Evolutionary conservation across 202 grass and related monocot genomes (phyloP), one percentile per base, ranked within the genome.

Genomic region (Elaeis oleifera): DNA sequence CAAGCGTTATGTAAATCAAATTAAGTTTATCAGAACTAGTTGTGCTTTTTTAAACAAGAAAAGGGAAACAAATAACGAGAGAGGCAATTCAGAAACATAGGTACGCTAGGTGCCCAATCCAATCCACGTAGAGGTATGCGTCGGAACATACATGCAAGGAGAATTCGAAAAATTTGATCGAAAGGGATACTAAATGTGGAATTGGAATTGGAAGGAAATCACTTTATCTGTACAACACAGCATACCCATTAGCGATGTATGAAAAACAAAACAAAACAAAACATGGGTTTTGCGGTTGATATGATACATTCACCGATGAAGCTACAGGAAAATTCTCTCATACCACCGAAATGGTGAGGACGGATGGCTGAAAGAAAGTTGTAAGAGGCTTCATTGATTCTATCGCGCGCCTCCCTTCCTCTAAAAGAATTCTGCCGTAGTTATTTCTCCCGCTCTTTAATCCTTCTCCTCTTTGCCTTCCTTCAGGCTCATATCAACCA

Each of bases 391-490:
- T 31, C 17, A 7, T 49, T 64, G 64, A 36, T 75, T 73, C 68
- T 24, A 69, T 79, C 67, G 20, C 20, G 20, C 20, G 51, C 68
- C 51, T 63, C 60, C 65, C 32, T 80, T 56, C 51, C 60, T 27
- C 4, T 51, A 16, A 16, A 26, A 61, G 63, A 22, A 63, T n/a
- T 64, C 15, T 24, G 19, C 32, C 36, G 36, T 44, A 1, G 36
- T 44, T 44, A 44, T 44, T 50, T 58, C 14, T 65, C 8, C 26
- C 5, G 0, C 5, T 31, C 17, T 68, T 65, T 77, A 89, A 71
- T 80, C 80, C 24, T 87, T 90, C 74, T 97, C 92, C 54, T 96
- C 84, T 81, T 79, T 96, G 51, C 77, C 81, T 78, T 97, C 92
- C 51, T 83, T 88, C 18, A 89, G 76, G 55, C 64, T 68, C 92